Evolutionary conservation across 2,329 filamentous ascomycete genomes (phyloP).

Genomic region (Scleromitrula shiraiana): DNA sequence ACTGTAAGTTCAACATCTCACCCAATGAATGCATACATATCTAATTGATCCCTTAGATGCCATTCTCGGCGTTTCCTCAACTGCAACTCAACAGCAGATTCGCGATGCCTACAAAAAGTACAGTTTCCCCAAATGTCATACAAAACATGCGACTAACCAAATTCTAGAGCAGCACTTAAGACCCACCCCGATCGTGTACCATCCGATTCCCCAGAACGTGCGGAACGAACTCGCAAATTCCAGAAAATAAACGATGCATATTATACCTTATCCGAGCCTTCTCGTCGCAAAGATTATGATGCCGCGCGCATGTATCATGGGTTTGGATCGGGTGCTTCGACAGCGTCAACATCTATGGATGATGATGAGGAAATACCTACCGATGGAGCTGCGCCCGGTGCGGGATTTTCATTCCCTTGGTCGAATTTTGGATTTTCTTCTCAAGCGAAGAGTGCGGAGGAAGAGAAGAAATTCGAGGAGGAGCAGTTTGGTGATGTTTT

Average conservation of each 20-base stretch:
- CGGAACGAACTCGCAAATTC: slow-evolving; percentile 75
- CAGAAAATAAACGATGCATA: slow-evolving; percentile 91
- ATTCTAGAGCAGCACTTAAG: slow-evolving; percentile 69
- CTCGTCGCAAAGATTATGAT: slow-evolving; percentile 78
- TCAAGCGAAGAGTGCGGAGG: slow-evolving; percentile 37
- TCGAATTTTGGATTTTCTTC: slow-evolving; percentile 52
- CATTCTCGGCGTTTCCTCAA: slow-evolving; percentile 64
- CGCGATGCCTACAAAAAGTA: slow-evolving; percentile 92
- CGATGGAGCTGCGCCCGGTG: slow-evolving; percentile 31
- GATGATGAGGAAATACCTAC: slow-evolving; percentile 35
- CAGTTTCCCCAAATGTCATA: background rate
- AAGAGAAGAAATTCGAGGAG: slow-evolving; percentile 54
- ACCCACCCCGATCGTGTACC: slow-evolving; percentile 90
- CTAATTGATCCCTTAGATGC: slow-evolving; percentile 47
- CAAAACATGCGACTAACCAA: slow-evolving; percentile 3
- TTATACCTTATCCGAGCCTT: slow-evolving; percentile 76
- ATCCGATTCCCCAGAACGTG: slow-evolving; percentile 72
- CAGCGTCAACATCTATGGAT: slow-evolving; percentile 36
- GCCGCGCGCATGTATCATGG: slow-evolving; percentile 54
- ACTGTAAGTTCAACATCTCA: slow-evolving; percentile 31
- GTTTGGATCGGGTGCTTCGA: slow-evolving; percentile 34
- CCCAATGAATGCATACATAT: background rate
- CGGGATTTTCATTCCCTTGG: slow-evolving; percentile 61
- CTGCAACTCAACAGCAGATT: slow-evolving; percentile 73
- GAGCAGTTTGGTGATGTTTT: slow-evolving; percentile 85